These are phyloP conservation scores for Calophaca sinica DNA, from an alignment of 306 rosid genomes.

Conservation along the genomic window DNA sequence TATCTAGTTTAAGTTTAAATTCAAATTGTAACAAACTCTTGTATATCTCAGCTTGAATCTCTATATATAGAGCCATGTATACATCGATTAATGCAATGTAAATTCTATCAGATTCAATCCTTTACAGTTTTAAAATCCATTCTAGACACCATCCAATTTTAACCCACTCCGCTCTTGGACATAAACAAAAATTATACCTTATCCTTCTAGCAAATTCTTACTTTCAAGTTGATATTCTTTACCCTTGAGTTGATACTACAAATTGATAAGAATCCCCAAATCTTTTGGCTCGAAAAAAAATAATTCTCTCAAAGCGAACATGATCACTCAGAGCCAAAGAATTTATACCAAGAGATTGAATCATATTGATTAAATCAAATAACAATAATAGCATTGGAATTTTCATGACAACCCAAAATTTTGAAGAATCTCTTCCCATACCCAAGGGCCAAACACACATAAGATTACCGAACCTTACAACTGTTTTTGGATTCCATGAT, in stretches of 20 bases:
- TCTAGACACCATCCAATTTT: too few relatives aligned
- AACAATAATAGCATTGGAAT: background rate
- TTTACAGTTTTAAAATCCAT: too few relatives aligned
- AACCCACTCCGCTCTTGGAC: too few relatives aligned
- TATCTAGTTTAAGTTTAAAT: too few relatives aligned
- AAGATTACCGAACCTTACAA: conserved; percentile 26
- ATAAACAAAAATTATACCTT: conserved; percentile 1
- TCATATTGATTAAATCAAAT: conserved; percentile 25
- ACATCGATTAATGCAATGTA: too few relatives aligned
- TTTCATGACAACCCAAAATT: conserved; percentile 23
- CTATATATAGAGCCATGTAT: too few relatives aligned
- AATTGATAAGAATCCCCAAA: conserved; percentile 36
- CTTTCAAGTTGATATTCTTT: conserved; percentile 50
- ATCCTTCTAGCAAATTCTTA: conserved; percentile 44
- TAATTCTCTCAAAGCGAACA: conserved; percentile 30
- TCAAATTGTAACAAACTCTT: too few relatives aligned
- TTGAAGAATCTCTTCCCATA: conserved; percentile 45
- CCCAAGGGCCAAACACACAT: conserved; percentile 33
- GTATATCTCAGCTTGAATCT: too few relatives aligned
- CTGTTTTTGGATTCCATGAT: conserved; percentile 54
- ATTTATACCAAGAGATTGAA: conserved; percentile 43
- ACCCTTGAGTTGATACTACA: conserved; percentile 21
- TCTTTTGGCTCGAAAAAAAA: conserved; percentile 31
- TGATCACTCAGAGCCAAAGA: conserved; percentile 32
- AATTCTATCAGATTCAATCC: too few relatives aligned